Percentiles rank a stretch among this genome's conserved stretches.
These are phyloP conservation scores for Sonneratia alba DNA, from an alignment of 345 rosid species.

Conservation along the genomic window DNA sequence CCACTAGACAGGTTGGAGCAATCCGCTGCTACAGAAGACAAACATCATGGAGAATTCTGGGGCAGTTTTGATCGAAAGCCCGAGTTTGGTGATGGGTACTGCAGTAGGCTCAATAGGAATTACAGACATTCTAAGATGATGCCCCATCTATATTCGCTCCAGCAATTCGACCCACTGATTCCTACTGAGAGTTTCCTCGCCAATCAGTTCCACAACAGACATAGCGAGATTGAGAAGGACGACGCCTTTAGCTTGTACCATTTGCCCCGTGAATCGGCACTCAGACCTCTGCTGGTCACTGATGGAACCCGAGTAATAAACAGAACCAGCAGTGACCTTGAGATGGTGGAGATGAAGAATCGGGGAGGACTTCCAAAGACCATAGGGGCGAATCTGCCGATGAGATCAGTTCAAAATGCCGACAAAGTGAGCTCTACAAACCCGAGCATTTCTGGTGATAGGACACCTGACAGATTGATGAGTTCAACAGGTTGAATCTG, in stretches of 20 bases:
- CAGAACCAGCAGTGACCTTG: constrained; percentile 7
- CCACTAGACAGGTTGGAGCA: neutral
- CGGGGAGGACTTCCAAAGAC: neutral
- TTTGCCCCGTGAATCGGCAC: constrained; percentile 1
- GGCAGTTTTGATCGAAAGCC: constrained; percentile 3
- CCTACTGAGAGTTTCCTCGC: constrained; percentile 9
- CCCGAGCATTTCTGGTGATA: neutral
- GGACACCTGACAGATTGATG: constrained; percentile 3
- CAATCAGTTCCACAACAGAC: constrained; percentile 10
- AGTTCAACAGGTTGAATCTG: constrained; percentile 13
- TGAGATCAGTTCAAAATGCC: neutral
- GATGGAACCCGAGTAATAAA: constrained; percentile 14
- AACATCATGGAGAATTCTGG: constrained; percentile 5
- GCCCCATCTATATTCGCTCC: constrained; percentile 3
- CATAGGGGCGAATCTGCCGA: neutral
- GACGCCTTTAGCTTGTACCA: constrained; percentile 3
- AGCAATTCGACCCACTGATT: constrained; percentile 7
- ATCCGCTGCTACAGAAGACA: neutral
- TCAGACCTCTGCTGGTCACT: constrained; percentile 15
- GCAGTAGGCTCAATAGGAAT: neutral
- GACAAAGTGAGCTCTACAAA: constrained; percentile 1
- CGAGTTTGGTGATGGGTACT: constrained; percentile 9
- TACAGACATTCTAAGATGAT: constrained; percentile 5
- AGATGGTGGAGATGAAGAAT: constrained; percentile 1
- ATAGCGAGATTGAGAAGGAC: constrained; percentile 11